Percentiles rank a stretch among this genome's conserved stretches.
These are phyloP conservation scores for Pisolithus sp. DNA, from an alignment of 768 basidiomycete species.

Conservation along the genomic window DNA sequence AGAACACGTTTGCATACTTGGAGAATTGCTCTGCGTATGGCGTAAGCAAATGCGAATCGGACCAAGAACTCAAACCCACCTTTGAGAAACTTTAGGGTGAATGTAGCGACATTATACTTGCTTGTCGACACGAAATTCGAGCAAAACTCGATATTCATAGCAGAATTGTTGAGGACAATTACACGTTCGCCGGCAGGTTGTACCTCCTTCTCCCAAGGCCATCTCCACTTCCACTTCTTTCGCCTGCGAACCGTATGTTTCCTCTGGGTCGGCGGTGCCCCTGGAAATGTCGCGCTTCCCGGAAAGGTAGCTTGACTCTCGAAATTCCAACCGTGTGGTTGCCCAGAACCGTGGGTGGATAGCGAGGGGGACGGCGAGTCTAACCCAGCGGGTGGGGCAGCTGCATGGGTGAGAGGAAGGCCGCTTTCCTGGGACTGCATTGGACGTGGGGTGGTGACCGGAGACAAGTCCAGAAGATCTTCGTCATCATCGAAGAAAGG, in stretches of 20 bases:
- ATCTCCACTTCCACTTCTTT: constrained; percentile 48
- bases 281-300: constrained; percentile 37
- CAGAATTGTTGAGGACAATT: constrained; percentile 74
- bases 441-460: constrained; percentile 41
- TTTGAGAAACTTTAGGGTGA: constrained; percentile 87
- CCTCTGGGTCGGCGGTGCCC: constrained; percentile 15
- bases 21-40: constrained; percentile 81
- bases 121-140: constrained; percentile 89
- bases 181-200: constrained; percentile 67
- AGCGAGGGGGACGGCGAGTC: constrained; percentile 44
- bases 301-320: constrained; percentile 56
- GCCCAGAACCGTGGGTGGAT: constrained; percentile 29
- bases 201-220: constrained; percentile 77
- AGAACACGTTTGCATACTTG: constrained; percentile 98
- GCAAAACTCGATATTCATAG: constrained; percentile 58
- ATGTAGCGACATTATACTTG: constrained; percentile 87
- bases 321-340: constrained; percentile 68
- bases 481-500: constrained; percentile 85
- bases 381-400: constrained; percentile 56
- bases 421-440: constrained; percentile 43
- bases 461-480: constrained; percentile 26
- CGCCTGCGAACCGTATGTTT: constrained; percentile 8
- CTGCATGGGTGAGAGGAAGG: constrained; percentile 51
- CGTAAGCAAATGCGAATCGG: constrained; percentile 6
- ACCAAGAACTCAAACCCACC: constrained; percentile 47